These are phyloP conservation scores for Diaporthe sp. DNA, from an alignment of 2,329 filamentous ascomycete species.

Conservation along the genomic window DNA sequence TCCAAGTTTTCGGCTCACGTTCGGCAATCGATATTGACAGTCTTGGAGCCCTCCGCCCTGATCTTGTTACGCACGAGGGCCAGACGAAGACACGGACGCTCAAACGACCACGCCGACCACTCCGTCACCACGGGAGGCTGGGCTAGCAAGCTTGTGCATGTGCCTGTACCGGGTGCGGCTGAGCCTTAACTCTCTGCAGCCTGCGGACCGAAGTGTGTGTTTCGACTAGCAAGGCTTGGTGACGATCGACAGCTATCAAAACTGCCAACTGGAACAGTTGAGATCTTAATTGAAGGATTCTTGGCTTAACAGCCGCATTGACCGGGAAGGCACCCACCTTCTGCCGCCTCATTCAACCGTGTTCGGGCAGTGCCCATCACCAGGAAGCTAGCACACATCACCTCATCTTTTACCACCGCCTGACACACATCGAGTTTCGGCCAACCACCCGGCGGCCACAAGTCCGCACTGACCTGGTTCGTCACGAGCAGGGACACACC, in stretches of 20 bases:
- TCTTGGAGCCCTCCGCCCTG: constrained; percentile 6
- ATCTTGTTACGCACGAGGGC: background rate
- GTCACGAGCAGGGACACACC: constrained; percentile 6
- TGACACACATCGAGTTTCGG: constrained; percentile 38
- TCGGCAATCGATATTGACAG: constrained; percentile 28
- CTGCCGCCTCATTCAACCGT: constrained; percentile 25
- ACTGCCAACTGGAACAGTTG: constrained; percentile 18
- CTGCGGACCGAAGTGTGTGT: constrained; percentile 22
- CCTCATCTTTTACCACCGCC: constrained; percentile 31
- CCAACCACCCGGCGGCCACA: constrained; percentile 22
- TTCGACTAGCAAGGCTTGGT: constrained; percentile 18
- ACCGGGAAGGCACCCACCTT: constrained; percentile 7
- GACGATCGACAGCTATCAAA: constrained; percentile 31
- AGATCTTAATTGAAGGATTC: constrained; percentile 36
- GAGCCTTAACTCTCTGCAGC: constrained; percentile 1
- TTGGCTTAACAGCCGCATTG: constrained; percentile 38
- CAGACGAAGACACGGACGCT: background rate
- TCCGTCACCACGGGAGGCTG: background rate
- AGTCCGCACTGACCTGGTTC: constrained; percentile 19
- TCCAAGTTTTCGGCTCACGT: constrained; percentile 8
- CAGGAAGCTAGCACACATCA: constrained; percentile 22
- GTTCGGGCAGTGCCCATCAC: constrained; percentile 20
- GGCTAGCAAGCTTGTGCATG: background rate
- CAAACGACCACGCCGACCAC: background rate
- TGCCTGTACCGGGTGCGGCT: background rate